Percentiles rank a stretch among this genome's conserved stretches.
Conservation (phyloP, 129 eudicot species). For the Solidago caesia region DNA sequence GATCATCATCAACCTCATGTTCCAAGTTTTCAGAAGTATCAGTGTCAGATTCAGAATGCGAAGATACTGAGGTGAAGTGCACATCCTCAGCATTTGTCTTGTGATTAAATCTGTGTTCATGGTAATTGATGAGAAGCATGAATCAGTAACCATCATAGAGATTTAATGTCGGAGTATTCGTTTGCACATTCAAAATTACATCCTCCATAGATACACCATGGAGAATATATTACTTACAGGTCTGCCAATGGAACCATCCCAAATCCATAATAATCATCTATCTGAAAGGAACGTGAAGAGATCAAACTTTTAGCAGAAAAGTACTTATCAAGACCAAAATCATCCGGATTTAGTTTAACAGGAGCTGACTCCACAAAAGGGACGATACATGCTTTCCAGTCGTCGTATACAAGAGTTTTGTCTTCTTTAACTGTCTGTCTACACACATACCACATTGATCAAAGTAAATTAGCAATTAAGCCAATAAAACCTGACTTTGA, state of each 20-base stretch:
- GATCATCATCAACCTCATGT: slow-evolving; percentile 24
- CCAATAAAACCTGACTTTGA: neutral
- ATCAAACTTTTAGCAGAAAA: slow-evolving; percentile 86
- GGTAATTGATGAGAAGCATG: neutral
- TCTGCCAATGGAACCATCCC: slow-evolving; percentile 99
- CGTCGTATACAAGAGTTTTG: slow-evolving; percentile 62
- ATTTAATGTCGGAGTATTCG: neutral
- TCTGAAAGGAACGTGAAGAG: slow-evolving; percentile 82
- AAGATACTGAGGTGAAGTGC: slow-evolving; percentile 65
- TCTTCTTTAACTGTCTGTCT: slow-evolving; percentile 91
- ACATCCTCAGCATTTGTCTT: slow-evolving; percentile 90
- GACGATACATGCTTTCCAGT: slow-evolving; percentile 80
- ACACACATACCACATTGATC: slow-evolving; percentile 31
- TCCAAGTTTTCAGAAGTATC: slow-evolving; percentile 30
- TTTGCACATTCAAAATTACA: neutral
- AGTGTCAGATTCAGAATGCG: slow-evolving; percentile 49
- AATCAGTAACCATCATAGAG: slow-evolving; percentile 14
- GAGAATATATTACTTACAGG: slow-evolving; percentile 54
- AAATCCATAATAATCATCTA: slow-evolving; percentile 79
- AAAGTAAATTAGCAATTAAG: slow-evolving; percentile 1
- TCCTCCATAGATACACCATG: neutral
- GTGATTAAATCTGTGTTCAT: slow-evolving; percentile 72
- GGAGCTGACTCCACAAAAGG: slow-evolving; percentile 60
- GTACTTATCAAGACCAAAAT: slow-evolving; percentile 66
- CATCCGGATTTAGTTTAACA: slow-evolving; percentile 43